phyloP scores from a whole-genome alignment of 1,139 yeast genomes.

The Saccharomyces hybrid region DNA sequence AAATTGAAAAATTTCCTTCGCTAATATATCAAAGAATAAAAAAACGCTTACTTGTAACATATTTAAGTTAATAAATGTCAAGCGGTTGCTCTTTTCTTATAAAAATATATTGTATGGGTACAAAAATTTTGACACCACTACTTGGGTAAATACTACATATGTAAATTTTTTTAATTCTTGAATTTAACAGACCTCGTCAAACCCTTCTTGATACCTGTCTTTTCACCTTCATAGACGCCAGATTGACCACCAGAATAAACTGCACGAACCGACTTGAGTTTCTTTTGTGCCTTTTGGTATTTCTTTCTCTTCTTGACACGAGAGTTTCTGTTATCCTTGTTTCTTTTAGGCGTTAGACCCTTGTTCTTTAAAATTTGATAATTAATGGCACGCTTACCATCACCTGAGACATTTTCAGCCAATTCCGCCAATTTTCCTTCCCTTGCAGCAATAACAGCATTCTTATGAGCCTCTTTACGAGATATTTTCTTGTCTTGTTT shows the following conservation, averaged over 20 bases:
- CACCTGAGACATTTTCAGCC: conserved; percentile 57
- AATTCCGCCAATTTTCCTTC: conserved; percentile 75
- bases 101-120: background rate
- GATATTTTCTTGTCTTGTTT: conserved; percentile 44
- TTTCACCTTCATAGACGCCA: conserved; percentile 89
- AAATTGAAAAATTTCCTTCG: conserved; percentile 8
- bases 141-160: conserved; percentile 1
- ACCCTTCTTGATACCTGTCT: conserved; percentile 95
- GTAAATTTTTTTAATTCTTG: conserved; percentile 17
- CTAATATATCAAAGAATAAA: background rate
- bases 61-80: background rate
- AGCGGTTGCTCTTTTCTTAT: background rate
- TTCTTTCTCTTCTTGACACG: conserved; percentile 98
- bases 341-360: conserved; percentile 88
- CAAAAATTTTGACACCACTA: background rate
- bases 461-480: conserved; percentile 59
- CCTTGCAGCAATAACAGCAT: conserved; percentile 72
- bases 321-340: conserved; percentile 89
- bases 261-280: conserved; percentile 80
- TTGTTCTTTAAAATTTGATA: conserved; percentile 91
- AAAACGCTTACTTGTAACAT: background rate
- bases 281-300: conserved; percentile 92
- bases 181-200: conserved; percentile 80
- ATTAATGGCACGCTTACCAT: conserved; percentile 91
- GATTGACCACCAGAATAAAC: conserved; percentile 67